A percentile compares a stretch with the other conserved stretches of the same genome.
Evolutionary conservation across 1,139 yeast genomes (phyloP).

Genomic region (Nakaseomyces nivariensis): DNA sequence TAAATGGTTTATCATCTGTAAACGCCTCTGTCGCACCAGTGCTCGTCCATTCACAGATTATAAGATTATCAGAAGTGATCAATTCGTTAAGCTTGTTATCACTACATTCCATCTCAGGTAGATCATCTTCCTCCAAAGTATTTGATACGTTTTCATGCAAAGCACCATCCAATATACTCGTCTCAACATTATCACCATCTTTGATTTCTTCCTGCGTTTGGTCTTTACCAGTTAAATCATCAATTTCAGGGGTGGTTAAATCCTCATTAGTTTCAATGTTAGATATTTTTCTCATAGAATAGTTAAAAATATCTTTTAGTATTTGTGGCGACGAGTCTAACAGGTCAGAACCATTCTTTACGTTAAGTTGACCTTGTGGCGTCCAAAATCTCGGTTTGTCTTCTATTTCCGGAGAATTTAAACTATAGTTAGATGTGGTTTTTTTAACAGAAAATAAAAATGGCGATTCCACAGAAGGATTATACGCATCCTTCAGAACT

Average conservation of each 20-base stretch:
- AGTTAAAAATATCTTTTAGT: neutral
- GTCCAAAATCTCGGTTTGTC: conserved; percentile 32
- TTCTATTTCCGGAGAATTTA: conserved; percentile 11
- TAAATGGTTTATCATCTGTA: conserved; percentile 36
- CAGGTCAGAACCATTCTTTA: neutral
- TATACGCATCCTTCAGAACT: conserved; percentile 13
- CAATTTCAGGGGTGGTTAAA: neutral
- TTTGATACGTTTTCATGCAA: neutral
- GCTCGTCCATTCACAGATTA: conserved; percentile 66
- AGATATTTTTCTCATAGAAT: neutral
- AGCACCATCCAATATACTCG: too few relatives aligned
- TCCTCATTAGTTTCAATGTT: neutral
- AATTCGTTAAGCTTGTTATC: too few relatives aligned
- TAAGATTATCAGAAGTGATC: conserved; percentile 34
- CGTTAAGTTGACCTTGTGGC: conserved; percentile 27
- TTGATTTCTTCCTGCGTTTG: too few relatives aligned
- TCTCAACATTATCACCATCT: too few relatives aligned
- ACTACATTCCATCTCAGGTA: conserved; percentile 15
- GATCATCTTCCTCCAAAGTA: neutral
- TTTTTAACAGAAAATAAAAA: conserved; percentile 38
- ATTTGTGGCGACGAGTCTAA: neutral
- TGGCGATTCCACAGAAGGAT: conserved; percentile 8
- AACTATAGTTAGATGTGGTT: conserved; percentile 10
- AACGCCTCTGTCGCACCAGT: conserved; percentile 43
- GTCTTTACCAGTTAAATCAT: neutral